These are phyloP conservation scores for Zostera marina DNA, from an alignment of 116 monocot genomes.

Conservation along the genomic window DNA sequence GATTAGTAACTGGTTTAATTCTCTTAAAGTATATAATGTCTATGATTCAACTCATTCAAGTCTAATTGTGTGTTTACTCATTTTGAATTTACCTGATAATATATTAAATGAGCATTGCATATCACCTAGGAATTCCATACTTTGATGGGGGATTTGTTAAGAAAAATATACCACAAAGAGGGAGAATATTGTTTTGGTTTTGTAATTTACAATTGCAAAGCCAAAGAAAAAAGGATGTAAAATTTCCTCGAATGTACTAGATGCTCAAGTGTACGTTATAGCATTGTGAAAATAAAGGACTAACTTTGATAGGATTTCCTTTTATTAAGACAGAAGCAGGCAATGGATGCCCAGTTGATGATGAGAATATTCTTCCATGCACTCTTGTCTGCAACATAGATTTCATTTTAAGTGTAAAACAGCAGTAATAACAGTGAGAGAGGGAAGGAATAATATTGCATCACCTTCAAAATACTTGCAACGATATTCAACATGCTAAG, in stretches of 20 bases:
- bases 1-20: too few species aligned
- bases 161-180: too few species aligned
- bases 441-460: neutral
- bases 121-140: too few species aligned
- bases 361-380: constrained; percentile 80
- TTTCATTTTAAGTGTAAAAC: constrained; percentile 1
- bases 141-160: too few species aligned
- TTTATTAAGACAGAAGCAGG: constrained; percentile 61
- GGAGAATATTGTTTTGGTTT: too few species aligned
- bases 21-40: too few species aligned
- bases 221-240: too few species aligned
- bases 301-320: constrained; percentile 56
- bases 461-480: constrained; percentile 77
- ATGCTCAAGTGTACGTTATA: neutral
- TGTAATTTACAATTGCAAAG: too few species aligned
- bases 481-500: constrained; percentile 86
- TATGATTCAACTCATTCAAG: too few species aligned
- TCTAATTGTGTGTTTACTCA: too few species aligned
- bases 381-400: constrained; percentile 40
- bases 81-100: too few species aligned
- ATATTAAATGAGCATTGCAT: too few species aligned
- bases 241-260: neutral
- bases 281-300: neutral
- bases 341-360: constrained; percentile 48
- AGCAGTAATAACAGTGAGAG: neutral